Percentiles rank a stretch among this genome's conserved stretches.
phyloP scores from a whole-genome alignment of 208 protist genomes.

The Leishmania arabica region DNA sequence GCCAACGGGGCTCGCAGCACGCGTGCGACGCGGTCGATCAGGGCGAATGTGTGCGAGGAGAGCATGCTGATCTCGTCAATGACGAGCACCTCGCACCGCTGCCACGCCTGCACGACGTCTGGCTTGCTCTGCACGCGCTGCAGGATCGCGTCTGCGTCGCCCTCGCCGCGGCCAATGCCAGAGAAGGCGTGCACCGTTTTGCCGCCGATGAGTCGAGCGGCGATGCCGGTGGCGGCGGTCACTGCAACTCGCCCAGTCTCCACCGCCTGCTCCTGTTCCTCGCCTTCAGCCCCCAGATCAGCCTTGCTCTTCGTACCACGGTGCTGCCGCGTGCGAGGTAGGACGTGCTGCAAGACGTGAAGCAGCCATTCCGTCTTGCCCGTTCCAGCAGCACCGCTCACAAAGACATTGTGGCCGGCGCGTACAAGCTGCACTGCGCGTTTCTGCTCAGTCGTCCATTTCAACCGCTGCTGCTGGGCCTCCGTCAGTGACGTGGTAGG shows the following conservation, averaged over 20 bases:
- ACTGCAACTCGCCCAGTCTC: conserved; percentile 30
- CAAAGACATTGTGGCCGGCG: conserved; percentile 66
- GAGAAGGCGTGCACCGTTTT: conserved; percentile 74
- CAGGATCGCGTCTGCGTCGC: conserved; percentile 30
- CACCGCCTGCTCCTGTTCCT: neutral
- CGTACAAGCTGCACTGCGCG: conserved; percentile 43
- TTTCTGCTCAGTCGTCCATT: conserved; percentile 55
- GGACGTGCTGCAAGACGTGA: conserved; percentile 48
- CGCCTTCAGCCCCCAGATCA: neutral
- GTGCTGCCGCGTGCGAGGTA: conserved; percentile 15
- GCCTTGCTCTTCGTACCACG: neutral
- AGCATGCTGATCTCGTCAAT: conserved; percentile 92
- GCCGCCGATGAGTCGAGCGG: conserved; percentile 73
- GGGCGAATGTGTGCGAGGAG: conserved; percentile 61
- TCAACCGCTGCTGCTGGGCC: neutral
- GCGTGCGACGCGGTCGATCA: conserved; percentile 68
- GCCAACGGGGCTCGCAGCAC: conserved; percentile 41
- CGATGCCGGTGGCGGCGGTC: conserved; percentile 79
- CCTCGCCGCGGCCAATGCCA: conserved; percentile 65
- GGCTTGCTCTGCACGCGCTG: conserved; percentile 26
- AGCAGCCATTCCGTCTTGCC: conserved; percentile 82
- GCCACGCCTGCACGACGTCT: conserved; percentile 51
- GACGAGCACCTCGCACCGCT: conserved; percentile 64
- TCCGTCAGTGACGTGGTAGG: neutral
- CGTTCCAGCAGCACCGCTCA: conserved; percentile 79